phyloP scores from a whole-genome alignment of 139 green algal genomes.

The Auxenochlorella pyrenoidosa region DNA sequence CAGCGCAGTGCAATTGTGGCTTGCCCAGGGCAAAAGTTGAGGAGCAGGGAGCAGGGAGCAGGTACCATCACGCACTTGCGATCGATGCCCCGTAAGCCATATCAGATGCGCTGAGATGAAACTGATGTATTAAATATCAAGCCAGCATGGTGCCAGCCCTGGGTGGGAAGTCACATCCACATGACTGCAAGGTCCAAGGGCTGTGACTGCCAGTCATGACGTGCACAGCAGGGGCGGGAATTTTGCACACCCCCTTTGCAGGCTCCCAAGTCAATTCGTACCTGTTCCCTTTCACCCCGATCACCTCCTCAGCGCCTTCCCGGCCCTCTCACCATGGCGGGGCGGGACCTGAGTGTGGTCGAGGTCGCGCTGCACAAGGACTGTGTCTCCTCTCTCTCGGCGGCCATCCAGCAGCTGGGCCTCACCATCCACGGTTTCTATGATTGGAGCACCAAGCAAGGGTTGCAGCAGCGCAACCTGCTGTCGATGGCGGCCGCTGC shows the following conservation, averaged over 20 bases:
- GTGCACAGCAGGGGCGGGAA: neutral
- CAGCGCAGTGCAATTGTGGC: no score
- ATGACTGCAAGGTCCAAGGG: no score
- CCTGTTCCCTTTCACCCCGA: neutral
- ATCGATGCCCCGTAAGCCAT: no score
- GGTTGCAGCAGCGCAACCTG: neutral
- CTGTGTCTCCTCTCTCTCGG: neutral
- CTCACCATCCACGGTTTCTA: neutral
- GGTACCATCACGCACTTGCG: no score
- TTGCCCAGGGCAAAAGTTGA: no score
- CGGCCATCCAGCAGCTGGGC: neutral
- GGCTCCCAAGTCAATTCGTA: neutral
- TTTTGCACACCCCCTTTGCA: no score
- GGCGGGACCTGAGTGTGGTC: neutral
- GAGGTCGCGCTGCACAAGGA: neutral
- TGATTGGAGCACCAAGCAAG: neutral
- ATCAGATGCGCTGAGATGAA: no score
- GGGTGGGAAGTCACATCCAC: no score
- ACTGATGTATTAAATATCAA: no score
- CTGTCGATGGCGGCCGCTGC: slow-evolving; percentile 1
- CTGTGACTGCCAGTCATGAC: no score
- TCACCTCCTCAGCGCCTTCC: neutral
- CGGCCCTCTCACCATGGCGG: neutral
- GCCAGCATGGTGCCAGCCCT: no score
- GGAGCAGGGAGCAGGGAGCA: no score